Conservation (phyloP, 257 asterid species). For the Solanum bulbocastanum region DNA sequence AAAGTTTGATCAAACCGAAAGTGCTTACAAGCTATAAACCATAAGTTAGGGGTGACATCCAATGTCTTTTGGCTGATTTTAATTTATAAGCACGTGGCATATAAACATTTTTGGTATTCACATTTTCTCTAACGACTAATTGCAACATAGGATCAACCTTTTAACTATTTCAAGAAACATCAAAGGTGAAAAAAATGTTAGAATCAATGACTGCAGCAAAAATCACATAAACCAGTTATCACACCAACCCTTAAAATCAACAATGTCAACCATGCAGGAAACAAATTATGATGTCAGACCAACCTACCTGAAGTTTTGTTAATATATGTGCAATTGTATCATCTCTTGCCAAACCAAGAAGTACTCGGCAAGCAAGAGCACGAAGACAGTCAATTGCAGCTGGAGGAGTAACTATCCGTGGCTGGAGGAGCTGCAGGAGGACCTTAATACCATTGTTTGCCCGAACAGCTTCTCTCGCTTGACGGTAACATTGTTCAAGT, state of each 20-base stretch:
- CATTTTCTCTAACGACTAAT: background rate
- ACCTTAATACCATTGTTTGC: conserved; percentile 92
- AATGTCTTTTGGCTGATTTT: background rate
- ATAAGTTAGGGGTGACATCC: background rate
- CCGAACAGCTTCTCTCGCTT: conserved; percentile 98
- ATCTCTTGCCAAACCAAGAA: conserved; percentile 98
- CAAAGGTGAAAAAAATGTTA: background rate
- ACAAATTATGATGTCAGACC: background rate
- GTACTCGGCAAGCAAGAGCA: conserved; percentile 97
- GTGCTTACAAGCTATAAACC: background rate
- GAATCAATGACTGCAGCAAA: background rate
- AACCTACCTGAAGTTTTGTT: conserved; percentile 85
- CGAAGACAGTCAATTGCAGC: conserved; percentile 98
- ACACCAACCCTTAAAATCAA: background rate
- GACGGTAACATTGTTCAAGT: conserved; percentile 90
- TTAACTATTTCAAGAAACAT: background rate
- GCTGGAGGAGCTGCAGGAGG: conserved; percentile 97
- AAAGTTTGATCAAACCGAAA: background rate
- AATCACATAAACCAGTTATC: background rate
- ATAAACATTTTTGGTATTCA: background rate
- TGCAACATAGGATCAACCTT: background rate
- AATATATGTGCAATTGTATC: conserved; percentile 95
- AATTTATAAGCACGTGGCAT: background rate
- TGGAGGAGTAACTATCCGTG: conserved; percentile 85
- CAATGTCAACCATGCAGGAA: background rate